Base-by-base conservation (phyloP, 352 stramenopile species). In the Pythium insidiosum region DNA sequence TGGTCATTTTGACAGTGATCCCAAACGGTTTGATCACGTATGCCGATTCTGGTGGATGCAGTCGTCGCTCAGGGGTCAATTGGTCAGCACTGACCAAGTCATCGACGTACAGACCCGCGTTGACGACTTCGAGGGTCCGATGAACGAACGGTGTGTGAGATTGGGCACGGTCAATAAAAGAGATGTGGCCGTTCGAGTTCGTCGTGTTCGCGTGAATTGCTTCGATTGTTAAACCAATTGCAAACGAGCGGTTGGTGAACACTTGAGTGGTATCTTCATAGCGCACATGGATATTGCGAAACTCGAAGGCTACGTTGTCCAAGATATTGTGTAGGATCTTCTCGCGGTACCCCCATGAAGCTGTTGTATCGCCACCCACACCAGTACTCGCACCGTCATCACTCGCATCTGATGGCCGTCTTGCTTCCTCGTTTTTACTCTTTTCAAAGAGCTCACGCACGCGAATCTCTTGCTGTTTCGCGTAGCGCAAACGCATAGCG, bases 311-410 rank as follows among this genome's bases (percentile, higher is more conserved):
- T 1, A 91, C 70, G 37, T 93, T 93, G 49, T 93, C 76, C 7
- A 91, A 42, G 35, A 93, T 84, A 13, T 80, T 88, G 55, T 86
- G 79, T 13, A 89, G 33, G 16, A 93, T 90, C 41, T 87, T 84
- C 25, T 91, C 78, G 13, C 76, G 70, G 34, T 84, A 88, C 10
- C 78, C 74, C 75, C 77, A 90, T 0, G 61, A 63, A 0, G 70
- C 68, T 2, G 73, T 84, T 15, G 65, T 63, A 36, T 85, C 78
- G 4, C 58, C 25, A 53, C 58, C 29, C 15, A 12, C 40, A 19
- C 30, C 31, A 29, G 22, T 39, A 18, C 16, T 19, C 1, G 12
- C 29, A 4, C 47, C 43, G 10, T 38, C 46, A 15, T 42, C 53
- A 6, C 44, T 42, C 0, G 49, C 59, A n/a, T 64, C 53, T 31